phyloP scores from a whole-genome alignment of 169 alveolate species.

The Plasmodium berghei region DNA sequence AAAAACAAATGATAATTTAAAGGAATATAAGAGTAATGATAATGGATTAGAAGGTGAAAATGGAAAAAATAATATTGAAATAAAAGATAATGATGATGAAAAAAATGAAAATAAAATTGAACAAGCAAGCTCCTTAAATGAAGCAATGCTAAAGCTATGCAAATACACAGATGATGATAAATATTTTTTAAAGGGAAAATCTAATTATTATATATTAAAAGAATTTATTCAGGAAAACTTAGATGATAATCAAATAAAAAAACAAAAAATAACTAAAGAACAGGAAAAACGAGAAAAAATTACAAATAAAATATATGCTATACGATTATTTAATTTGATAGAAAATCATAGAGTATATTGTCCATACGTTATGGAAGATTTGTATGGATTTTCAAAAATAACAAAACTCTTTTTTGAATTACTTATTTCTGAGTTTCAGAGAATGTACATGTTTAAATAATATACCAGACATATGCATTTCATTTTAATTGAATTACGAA shows the following conservation, averaged over 20 bases:
- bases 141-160: conserved; percentile 18
- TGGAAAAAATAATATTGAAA: no score
- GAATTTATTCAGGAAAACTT: not conserved
- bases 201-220: conserved; percentile 37
- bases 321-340: conserved; percentile 40
- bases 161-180: conserved; percentile 16
- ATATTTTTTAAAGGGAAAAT: conserved; percentile 20
- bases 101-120: conserved; percentile 1
- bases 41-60: not conserved
- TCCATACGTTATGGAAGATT: conserved; percentile 68
- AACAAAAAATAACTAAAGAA: not conserved
- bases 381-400: conserved; percentile 65
- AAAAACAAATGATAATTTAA: not conserved
- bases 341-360: conserved; percentile 69
- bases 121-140: conserved; percentile 11
- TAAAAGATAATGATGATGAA: not conserved
- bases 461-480: not conserved
- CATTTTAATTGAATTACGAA: no score
- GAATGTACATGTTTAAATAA: conserved; percentile 47
- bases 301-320: not conserved
- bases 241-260: not conserved
- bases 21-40: not conserved
- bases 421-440: conserved; percentile 53
- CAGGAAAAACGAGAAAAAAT: no score
- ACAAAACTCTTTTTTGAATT: conserved; percentile 61